Base-by-base conservation (phyloP, 176 grass and related monocot species). In the Urochloa ruziziensis region DNA sequence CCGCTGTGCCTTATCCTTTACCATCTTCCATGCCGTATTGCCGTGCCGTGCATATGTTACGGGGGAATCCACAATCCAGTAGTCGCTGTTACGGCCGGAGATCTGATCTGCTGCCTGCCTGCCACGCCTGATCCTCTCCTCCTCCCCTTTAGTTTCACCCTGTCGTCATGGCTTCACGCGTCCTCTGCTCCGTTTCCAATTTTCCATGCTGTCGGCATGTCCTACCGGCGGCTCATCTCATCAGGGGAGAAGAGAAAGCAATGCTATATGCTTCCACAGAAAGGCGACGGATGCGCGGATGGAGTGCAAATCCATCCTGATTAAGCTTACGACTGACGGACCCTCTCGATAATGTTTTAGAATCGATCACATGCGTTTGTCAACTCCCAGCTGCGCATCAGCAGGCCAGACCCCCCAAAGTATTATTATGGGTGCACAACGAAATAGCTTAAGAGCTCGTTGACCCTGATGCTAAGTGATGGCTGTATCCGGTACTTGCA, bases 261-360 rank as follows among this genome's bases (percentile, higher is more conserved):
- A 66, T 36, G n/a, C n/a, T n/a, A n/a, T n/a, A n/a, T n/a, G 74
- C 86, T 65, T n/a, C 80, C 59, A 53, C 28, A 39, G 67, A 80
- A 53, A 80, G 51, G 30, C 19, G 48, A 52, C 27, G 82, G 78
- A 54, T 43, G 2, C 32, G 37, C 60, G 10, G 27, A 73, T 80
- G 74, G 72, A 53, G 65, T 83, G 72, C 72, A 77, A 63, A 70
- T 52, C 62, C 56, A 14, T 32, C 32, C 44, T 18, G 30, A 70
- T 58, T 2, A 37, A 47, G 67, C 32, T 86, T 32, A 64, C 34
- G 34, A 18, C 25, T 72, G n/a, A 59, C n/a, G 32, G 7, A 10
- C n/a, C n/a, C n/a, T n/a, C n/a, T 2, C 15, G 28, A 56, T 63
- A n/a, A n/a, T 49, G 48, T 82, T 49, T 49, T 82, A 49, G 7